Percentiles rank a stretch among this genome's conserved stretches.
phyloP scores from a whole-genome alignment of 169 alveolate genomes.

The Plasmodium blacklocki region DNA sequence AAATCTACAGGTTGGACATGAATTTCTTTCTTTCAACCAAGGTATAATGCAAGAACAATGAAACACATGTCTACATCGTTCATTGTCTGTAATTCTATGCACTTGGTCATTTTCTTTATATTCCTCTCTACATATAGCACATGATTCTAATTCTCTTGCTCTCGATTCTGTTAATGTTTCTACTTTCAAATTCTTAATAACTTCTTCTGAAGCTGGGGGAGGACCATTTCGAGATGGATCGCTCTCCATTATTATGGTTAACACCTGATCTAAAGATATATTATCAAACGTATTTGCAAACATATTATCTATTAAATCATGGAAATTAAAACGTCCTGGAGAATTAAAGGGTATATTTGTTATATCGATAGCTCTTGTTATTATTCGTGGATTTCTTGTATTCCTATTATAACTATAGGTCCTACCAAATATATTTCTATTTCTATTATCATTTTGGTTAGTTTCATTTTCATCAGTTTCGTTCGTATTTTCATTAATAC shows the following conservation, averaged over 20 bases:
- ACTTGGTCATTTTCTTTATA: constrained; percentile 83
- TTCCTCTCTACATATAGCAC: constrained; percentile 90
- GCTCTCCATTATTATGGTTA: constrained; percentile 86
- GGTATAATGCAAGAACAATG: constrained; percentile 95
- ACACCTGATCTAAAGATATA: constrained; percentile 81
- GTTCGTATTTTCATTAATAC: neutral
- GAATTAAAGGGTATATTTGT: constrained; percentile 55
- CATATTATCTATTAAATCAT: constrained; percentile 51
- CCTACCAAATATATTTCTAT: neutral
- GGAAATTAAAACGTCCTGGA: constrained; percentile 38
- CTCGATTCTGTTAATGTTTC: constrained; percentile 80
- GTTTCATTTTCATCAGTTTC: neutral
- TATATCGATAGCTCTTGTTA: constrained; percentile 68
- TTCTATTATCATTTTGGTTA: neutral
- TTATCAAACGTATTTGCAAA: constrained; percentile 79
- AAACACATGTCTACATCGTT: constrained; percentile 93
- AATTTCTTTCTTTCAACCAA: constrained; percentile 95
- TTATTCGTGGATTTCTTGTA: constrained; percentile 38
- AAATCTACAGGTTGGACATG: constrained; percentile 97
- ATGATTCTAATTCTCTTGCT: constrained; percentile 80
- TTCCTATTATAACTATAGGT: constrained; percentile 6
- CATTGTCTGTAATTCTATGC: constrained; percentile 84
- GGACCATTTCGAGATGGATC: constrained; percentile 89
- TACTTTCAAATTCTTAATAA: constrained; percentile 82
- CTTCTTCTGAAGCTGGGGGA: constrained; percentile 88